phyloP scores from a whole-genome alignment of 129 eudicot genomes.

The Flaveria trinervia region DNA sequence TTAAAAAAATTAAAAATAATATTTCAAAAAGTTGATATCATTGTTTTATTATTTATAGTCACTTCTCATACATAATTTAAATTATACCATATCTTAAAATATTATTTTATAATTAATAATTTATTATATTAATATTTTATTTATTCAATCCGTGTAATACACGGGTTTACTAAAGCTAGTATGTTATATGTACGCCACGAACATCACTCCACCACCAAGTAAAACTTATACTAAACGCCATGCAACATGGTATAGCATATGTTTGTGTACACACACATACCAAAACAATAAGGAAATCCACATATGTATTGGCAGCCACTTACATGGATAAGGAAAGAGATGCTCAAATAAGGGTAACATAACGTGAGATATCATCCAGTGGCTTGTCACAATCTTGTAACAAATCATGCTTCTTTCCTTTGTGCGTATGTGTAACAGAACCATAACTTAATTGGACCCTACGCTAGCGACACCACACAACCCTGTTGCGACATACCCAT shows the following conservation, averaged over 20 bases:
- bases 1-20: no score
- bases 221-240: background rate
- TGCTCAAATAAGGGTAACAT: constrained; percentile 1
- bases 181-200: background rate
- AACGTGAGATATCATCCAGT: background rate
- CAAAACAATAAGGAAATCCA: constrained; percentile 1
- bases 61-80: no score
- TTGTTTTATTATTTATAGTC: no score
- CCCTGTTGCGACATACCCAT: constrained; percentile 11
- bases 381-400: constrained; percentile 31
- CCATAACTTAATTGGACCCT: constrained; percentile 25
- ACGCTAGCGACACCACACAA: constrained; percentile 30
- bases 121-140: no score
- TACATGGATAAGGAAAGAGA: constrained; percentile 19
- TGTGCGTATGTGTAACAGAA: constrained; percentile 19
- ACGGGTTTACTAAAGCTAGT: no score
- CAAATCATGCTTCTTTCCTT: constrained; percentile 13
- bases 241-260: background rate
- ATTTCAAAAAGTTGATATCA: no score
- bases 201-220: background rate
- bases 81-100: no score
- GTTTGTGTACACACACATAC: background rate
- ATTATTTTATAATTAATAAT: no score
- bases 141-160: no score
- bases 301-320: constrained; percentile 7